These are phyloP conservation scores for Phytophthora syringae DNA, from an alignment of 352 stramenopile species.

Conservation along the genomic window DNA sequence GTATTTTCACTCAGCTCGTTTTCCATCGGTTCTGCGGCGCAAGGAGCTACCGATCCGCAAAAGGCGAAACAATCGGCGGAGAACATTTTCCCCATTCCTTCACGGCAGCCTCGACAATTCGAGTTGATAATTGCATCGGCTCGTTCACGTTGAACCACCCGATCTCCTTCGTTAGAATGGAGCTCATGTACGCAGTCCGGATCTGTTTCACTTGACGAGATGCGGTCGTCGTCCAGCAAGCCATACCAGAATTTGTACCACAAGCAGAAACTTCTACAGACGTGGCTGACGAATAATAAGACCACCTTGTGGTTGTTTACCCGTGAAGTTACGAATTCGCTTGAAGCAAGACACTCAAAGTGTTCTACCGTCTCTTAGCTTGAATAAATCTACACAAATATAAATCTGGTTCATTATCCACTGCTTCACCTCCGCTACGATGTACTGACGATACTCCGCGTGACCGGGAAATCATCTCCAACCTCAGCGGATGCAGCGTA, in stretches of 20 bases:
- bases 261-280: no score
- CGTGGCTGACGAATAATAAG: no score
- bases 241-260: no score
- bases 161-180: slow-evolving; percentile 55
- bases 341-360: no score
- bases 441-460: slow-evolving; percentile 48
- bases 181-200: slow-evolving; percentile 41
- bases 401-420: not conserved
- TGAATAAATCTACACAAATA: not conserved
- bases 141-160: slow-evolving; percentile 65
- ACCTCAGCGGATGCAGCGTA: slow-evolving; percentile 72
- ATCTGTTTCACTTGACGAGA: slow-evolving; percentile 56
- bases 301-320: no score
- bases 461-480: slow-evolving; percentile 53
- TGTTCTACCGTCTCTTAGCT: no score
- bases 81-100: no score
- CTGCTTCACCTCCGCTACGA: not conserved
- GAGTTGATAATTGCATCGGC: slow-evolving; percentile 46
- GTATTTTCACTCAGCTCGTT: no score
- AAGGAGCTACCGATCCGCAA: no score
- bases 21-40: no score
- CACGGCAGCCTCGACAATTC: slow-evolving; percentile 44
- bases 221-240: slow-evolving; percentile 58
- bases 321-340: no score
- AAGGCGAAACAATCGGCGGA: no score